Evolutionary conservation across 1,139 yeast species (phyloP).

Genomic region (Citeromyces siamensis): DNA sequence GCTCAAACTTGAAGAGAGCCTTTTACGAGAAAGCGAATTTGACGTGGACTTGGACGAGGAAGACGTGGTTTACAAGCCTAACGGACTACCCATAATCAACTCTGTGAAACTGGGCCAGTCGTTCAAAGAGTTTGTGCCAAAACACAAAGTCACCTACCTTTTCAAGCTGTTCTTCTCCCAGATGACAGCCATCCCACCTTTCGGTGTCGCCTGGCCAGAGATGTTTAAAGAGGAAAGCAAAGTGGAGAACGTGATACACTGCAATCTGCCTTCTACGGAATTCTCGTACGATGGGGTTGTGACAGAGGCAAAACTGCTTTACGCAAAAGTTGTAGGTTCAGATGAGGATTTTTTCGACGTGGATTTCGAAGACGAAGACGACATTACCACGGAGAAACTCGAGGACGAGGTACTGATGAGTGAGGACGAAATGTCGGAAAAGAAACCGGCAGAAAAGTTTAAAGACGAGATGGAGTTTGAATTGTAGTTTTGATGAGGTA

Average conservation of each 20-base stretch:
- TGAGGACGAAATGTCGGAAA: constrained; percentile 22
- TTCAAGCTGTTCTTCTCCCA: constrained; percentile 79
- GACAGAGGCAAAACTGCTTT: constrained; percentile 67
- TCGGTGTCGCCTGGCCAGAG: constrained; percentile 28
- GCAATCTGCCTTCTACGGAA: constrained; percentile 70
- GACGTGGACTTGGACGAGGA: constrained; percentile 32
- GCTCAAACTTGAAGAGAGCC: constrained; percentile 64
- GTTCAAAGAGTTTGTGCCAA: constrained; percentile 73
- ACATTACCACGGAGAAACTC: constrained; percentile 18
- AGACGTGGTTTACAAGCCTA: constrained; percentile 40
- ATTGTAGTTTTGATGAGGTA: constrained; percentile 8
- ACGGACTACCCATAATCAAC: constrained; percentile 60
- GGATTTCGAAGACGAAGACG: constrained; percentile 92
- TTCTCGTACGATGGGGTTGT: constrained; percentile 85
- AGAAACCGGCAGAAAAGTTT: constrained; percentile 9
- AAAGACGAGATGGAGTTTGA: constrained; percentile 20
- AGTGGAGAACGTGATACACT: constrained; percentile 39
- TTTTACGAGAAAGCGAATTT: constrained; percentile 65
- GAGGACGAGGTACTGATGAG: constrained; percentile 28
- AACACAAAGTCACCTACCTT: constrained; percentile 63
- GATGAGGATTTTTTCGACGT: constrained; percentile 94
- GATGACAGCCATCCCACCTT: constrained; percentile 41
- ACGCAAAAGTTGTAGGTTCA: constrained; percentile 72
- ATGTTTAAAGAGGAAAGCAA: constrained; percentile 19
- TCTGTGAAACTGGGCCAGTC: constrained; percentile 82